These are phyloP conservation scores for Keithomyces neogunnii DNA, from an alignment of 2,329 filamentous ascomycete species.

Conservation along the genomic window DNA sequence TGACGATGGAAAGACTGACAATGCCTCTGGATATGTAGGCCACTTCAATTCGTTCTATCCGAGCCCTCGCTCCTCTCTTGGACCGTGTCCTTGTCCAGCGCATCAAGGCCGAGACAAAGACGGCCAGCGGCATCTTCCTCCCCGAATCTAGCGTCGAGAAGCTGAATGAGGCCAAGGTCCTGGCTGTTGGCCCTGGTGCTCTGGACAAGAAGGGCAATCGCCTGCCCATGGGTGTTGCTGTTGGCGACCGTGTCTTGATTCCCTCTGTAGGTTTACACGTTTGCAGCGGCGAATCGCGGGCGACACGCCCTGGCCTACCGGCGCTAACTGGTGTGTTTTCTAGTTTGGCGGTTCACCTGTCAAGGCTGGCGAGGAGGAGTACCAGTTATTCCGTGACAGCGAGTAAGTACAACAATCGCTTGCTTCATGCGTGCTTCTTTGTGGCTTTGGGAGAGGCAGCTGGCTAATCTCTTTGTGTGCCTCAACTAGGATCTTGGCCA, in stretches of 20 bases:
- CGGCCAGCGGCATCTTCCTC: slow-evolving; percentile 92
- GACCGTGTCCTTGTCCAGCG: slow-evolving; percentile 98
- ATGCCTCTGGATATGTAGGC: slow-evolving; percentile 30
- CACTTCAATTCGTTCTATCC: slow-evolving; percentile 86
- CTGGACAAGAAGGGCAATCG: slow-evolving; percentile 85
- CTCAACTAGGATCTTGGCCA: slow-evolving; percentile 75
- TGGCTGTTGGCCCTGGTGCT: slow-evolving; percentile 86
- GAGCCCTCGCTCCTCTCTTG: slow-evolving; percentile 87
- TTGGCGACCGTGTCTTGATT: slow-evolving; percentile 91
- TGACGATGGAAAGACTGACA: too few species aligned
- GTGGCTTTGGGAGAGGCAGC: background rate
- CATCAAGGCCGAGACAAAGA: slow-evolving; percentile 95
- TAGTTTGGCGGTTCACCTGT: slow-evolving; percentile 90
- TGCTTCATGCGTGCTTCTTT: background rate
- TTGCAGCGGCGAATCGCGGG: background rate
- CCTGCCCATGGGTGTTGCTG: slow-evolving; percentile 69
- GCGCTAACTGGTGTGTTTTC: background rate
- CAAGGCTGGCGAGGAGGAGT: slow-evolving; percentile 97
- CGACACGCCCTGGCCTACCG: background rate
- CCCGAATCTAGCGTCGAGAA: slow-evolving; percentile 97
- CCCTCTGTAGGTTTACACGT: slow-evolving; percentile 60
- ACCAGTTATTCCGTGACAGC: slow-evolving; percentile 89
- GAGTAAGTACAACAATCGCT: slow-evolving; percentile 59
- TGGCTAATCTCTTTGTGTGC: background rate
- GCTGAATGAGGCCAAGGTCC: slow-evolving; percentile 92